These are phyloP conservation scores for Glomus cerebriforme DNA, from an alignment of 192 early-diverging fungal species.

Conservation along the genomic window DNA sequence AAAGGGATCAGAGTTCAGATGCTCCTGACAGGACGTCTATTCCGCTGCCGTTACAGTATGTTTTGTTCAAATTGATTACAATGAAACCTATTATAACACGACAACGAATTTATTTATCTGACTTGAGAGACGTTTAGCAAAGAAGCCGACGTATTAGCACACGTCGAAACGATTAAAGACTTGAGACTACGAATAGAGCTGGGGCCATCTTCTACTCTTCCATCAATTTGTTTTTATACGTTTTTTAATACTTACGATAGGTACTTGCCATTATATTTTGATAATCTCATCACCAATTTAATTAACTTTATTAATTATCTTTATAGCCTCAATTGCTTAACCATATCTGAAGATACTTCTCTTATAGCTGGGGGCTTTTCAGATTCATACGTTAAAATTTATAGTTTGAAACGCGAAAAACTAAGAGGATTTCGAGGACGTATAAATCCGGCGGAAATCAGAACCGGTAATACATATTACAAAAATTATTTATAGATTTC, in stretches of 20 bases:
- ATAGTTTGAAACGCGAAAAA: conserved; percentile 83
- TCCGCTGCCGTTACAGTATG: conserved; percentile 73
- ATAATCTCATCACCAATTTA: too few relatives aligned
- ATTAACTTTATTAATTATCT: conserved; percentile 10
- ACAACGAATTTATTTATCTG: conserved; percentile 45
- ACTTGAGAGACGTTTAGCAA: conserved; percentile 51
- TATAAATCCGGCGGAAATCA: conserved; percentile 59
- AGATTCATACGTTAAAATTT: conserved; percentile 91
- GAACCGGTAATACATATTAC: conserved; percentile 14
- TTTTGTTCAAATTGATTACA: conserved; percentile 9
- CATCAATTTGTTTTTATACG: conserved; percentile 93
- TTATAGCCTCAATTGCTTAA: conserved; percentile 78
- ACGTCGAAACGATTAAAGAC: conserved; percentile 79
- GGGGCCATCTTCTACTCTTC: conserved; percentile 63
- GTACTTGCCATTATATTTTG: conserved; percentile 32
- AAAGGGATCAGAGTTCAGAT: conserved; percentile 31
- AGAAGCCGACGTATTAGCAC: conserved; percentile 75
- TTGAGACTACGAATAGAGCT: conserved; percentile 71
- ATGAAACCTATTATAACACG: conserved; percentile 33
- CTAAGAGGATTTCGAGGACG: conserved; percentile 64
- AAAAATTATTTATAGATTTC: neutral
- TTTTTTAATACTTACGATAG: conserved; percentile 90
- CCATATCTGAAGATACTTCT: conserved; percentile 77
- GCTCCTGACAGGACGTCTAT: conserved; percentile 64
- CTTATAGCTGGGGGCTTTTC: conserved; percentile 89